These are phyloP conservation scores for Wilcoxina mikolae DNA, from an alignment of 495 filamentous ascomycete genomes.

Conservation along the genomic window DNA sequence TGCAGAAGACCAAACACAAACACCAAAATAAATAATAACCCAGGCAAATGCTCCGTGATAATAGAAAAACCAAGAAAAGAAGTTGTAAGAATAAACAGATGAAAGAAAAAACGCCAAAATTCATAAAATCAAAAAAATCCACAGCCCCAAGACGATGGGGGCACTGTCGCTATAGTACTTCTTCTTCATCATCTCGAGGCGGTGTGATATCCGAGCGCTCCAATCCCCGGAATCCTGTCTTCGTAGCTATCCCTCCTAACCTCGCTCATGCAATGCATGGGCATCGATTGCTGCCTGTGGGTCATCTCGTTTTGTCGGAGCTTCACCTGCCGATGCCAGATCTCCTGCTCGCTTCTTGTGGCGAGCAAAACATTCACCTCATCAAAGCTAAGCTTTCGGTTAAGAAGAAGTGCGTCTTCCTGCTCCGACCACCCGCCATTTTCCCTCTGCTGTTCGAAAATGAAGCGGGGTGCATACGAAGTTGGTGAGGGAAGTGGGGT, in stretches of 20 bases:
- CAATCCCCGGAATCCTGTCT: conserved; percentile 4
- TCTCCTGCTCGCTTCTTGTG: conserved; percentile 23
- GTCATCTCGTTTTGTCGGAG: conserved; percentile 14
- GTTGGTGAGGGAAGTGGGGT: conserved; percentile 26
- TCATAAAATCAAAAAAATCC: not conserved
- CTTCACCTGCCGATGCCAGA: conserved; percentile 25
- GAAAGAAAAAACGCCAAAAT: not conserved
- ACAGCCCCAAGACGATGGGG: not conserved
- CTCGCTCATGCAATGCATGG: conserved; percentile 4
- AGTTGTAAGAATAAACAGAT: conserved; percentile 1
- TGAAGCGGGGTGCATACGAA: conserved; percentile 18
- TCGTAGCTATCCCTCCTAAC: not conserved
- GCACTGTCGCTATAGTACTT: not conserved
- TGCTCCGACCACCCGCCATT: conserved; percentile 16
- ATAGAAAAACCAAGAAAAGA: not conserved
- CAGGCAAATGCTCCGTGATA: no score
- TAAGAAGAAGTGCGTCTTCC: conserved; percentile 25
- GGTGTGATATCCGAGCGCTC: not conserved
- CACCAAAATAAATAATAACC: not conserved
- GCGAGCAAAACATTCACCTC: conserved; percentile 27
- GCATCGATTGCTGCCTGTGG: not conserved
- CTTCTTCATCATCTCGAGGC: conserved; percentile 1
- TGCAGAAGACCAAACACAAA: not conserved
- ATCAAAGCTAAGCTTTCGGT: conserved; percentile 26
- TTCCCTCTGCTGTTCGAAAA: conserved; percentile 12